Conservation (phyloP, 2,329 filamentous ascomycete genomes). For the Botrytis tulipae region DNA sequence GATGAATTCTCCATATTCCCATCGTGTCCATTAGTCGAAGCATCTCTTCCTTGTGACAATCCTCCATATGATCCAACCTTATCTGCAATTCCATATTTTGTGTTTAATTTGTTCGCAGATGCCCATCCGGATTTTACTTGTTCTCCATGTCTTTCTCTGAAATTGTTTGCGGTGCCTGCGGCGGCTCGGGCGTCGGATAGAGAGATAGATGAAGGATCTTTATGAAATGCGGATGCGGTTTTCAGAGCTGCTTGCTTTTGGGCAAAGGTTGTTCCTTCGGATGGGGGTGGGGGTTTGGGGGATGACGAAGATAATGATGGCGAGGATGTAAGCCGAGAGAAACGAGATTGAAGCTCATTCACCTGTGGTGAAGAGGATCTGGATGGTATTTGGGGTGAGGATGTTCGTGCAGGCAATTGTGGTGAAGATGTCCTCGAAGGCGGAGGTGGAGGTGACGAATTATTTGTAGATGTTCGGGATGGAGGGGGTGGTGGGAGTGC, state of each 20-base stretch:
- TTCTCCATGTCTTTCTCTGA: slow-evolving; percentile 58
- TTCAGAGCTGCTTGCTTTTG: slow-evolving; percentile 55
- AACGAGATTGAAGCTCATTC: slow-evolving; percentile 41
- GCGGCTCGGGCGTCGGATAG: slow-evolving; percentile 49
- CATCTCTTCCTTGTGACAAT: slow-evolving; percentile 11
- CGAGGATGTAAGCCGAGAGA: slow-evolving; percentile 31
- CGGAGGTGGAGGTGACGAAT: slow-evolving; percentile 26
- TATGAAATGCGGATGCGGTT: slow-evolving; percentile 50
- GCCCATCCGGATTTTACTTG: slow-evolving; percentile 55
- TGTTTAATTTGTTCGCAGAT: slow-evolving; percentile 39
- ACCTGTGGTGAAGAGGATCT: slow-evolving; percentile 29
- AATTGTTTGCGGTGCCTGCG: slow-evolving; percentile 55
- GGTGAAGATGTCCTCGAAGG: slow-evolving; percentile 23
- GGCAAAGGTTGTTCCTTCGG: slow-evolving; percentile 50
- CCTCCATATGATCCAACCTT: slow-evolving; percentile 33
- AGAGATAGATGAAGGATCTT: slow-evolving; percentile 52
- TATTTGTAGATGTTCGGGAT: slow-evolving; percentile 19
- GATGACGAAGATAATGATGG: slow-evolving; percentile 31
- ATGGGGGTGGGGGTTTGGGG: slow-evolving; percentile 35
- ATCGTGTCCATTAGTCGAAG: slow-evolving; percentile 21
- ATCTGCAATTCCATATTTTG: slow-evolving; percentile 38
- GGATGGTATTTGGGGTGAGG: slow-evolving; percentile 24
- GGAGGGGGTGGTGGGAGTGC: slow-evolving; percentile 33
- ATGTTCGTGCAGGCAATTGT: slow-evolving; percentile 22
- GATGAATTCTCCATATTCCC: slow-evolving; percentile 25